Percentiles rank a stretch among this genome's conserved stretches.
Evolutionary conservation across 2,329 filamentous ascomycete genomes (phyloP).

Genomic region (Hysterium pulicare): DNA sequence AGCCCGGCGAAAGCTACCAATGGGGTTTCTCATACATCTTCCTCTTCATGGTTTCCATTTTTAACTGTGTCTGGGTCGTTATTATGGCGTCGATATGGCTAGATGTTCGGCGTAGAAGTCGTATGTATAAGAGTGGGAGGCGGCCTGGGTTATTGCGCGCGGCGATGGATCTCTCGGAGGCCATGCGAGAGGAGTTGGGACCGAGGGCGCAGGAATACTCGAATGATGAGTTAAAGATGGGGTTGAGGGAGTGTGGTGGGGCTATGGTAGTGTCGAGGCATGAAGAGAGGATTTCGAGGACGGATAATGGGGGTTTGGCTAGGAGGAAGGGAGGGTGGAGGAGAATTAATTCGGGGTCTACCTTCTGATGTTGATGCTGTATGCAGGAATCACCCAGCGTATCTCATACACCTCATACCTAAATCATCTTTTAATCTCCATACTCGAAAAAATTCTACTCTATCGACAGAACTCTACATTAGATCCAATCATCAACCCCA

Average conservation of each 20-base stretch:
- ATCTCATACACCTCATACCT: too few species aligned
- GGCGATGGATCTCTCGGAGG: conserved; percentile 24
- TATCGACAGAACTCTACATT: too few species aligned
- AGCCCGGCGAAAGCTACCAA: conserved; percentile 30
- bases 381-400: too few species aligned
- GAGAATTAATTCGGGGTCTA: conserved; percentile 24
- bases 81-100: conserved; percentile 35
- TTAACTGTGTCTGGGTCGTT: conserved; percentile 30
- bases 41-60: conserved; percentile 32
- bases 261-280: conserved; percentile 20
- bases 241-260: conserved; percentile 19
- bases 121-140: conserved; percentile 28
- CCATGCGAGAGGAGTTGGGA: conserved; percentile 27
- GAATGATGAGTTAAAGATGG: conserved; percentile 20
- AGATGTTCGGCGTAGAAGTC: conserved; percentile 22
- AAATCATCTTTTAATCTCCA: too few species aligned
- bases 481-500: too few species aligned
- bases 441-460: too few species aligned
- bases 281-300: conserved; percentile 23
- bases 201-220: conserved; percentile 12
- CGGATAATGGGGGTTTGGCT: conserved; percentile 5
- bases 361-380: too few species aligned
- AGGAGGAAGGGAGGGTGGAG: conserved; percentile 17
- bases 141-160: conserved; percentile 27
- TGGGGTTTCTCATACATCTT: conserved; percentile 37